phyloP scores from a whole-genome alignment of 2,329 filamentous ascomycete species.

The Ophiognomonia clavigignenti-juglandacearum region DNA sequence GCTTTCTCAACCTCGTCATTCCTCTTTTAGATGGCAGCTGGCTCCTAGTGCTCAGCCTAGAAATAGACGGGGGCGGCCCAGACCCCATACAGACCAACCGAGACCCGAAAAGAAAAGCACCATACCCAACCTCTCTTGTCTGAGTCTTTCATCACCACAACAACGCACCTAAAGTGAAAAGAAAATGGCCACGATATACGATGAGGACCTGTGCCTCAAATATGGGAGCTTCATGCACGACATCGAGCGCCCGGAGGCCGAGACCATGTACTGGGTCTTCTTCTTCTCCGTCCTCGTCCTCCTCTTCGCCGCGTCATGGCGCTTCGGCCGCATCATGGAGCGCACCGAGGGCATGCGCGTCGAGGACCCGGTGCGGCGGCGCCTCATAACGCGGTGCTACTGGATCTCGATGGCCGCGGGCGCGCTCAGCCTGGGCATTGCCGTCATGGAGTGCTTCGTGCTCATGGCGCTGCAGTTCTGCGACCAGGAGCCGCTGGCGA shows the following conservation, averaged over 20 bases:
- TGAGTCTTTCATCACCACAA: no score
- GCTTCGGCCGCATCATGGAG: slow-evolving; percentile 11
- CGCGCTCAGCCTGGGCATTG: slow-evolving; percentile 35
- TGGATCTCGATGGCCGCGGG: slow-evolving; percentile 40
- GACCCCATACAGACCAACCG: no score
- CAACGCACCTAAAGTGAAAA: no score
- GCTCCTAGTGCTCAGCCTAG: no score
- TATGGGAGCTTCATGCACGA: slow-evolving; percentile 14
- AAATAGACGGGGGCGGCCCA: no score
- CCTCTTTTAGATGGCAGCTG: no score
- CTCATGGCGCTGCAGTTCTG: slow-evolving; percentile 54
- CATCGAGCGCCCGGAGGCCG: slow-evolving; percentile 1
- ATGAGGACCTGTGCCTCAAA: slow-evolving; percentile 11
- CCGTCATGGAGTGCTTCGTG: slow-evolving; percentile 51
- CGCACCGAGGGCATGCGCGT: slow-evolving; percentile 6
- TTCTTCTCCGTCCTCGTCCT: slow-evolving; percentile 7
- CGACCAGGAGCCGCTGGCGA: slow-evolving; percentile 55
- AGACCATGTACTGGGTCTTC: slow-evolving; percentile 12
- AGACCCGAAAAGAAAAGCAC: no score
- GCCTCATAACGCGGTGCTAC: slow-evolving; percentile 35
- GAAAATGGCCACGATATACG: slow-evolving; percentile 2
- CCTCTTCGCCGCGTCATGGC: slow-evolving; percentile 14
- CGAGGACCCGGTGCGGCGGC: slow-evolving; percentile 25
- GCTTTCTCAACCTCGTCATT: no score
- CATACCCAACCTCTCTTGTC: no score